Base-by-base conservation (phyloP, 1,139 yeast genomes). In the Pichia sp. region DNA sequence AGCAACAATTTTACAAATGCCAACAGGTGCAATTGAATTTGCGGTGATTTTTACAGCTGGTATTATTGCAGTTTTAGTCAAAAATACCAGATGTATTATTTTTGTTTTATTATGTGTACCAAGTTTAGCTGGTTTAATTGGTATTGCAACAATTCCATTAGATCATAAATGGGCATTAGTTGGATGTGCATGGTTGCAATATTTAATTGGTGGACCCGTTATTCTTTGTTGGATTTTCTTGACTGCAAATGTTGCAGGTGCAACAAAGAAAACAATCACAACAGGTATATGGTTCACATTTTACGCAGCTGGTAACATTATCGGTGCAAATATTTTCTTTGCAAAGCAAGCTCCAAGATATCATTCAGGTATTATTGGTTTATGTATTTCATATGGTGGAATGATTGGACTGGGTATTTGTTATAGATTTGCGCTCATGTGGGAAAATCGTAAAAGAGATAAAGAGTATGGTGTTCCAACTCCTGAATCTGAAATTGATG, bases 221-320 rank as follows among this genome's bases (percentile, higher is more conserved):
- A 70, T 66, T 57, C 63, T 58, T 58, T 60, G 37, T 25, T 46
- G 52, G 50, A 61, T 67, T 43, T 58, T 66, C 26, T 56, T 66
- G n/a, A 67, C 68, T 11, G 59, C 67, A 3, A 83, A 83, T 59
- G 75, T 79, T 11, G 82, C 86, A 3, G 90, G 90, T 16, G 43
- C 50, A 45, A 52, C 61, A 13, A 57, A 57, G 40, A 57, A 55
- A 44, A 44, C 76, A 40, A 74, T 79, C 12, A 73, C 77, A 38
- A 79, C 75, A 59, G 83, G 83, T 2, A 60, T 79, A 35, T 72
- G 75, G 40, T 72, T 82, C 64, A 68, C 82, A 25, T 55, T 53
- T 1, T 82, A 79, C 58, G 78, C 84, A 53, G 74, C 76, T 24
- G 87, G 92, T 23, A 83, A 83, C 55, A 68, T 83, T 43, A 70